Percentiles rank a stretch among this genome's conserved stretches.
Evolutionary conservation across 2,329 filamentous ascomycete species (phyloP).

Genomic region (Tolypocladium amazonense): DNA sequence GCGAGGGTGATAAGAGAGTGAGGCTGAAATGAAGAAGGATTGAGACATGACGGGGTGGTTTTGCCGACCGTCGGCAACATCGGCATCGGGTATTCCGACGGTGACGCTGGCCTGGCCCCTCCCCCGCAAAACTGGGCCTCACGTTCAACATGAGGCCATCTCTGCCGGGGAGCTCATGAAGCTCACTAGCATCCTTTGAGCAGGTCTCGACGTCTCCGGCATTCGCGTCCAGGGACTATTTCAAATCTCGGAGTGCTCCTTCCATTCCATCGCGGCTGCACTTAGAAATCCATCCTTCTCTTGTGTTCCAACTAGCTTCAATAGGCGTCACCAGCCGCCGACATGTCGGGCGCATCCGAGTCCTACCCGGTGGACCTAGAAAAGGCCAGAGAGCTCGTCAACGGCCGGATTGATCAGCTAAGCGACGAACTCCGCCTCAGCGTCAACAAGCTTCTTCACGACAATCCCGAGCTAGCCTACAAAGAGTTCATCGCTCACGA

Average conservation of each 20-base stretch:
- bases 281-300: neutral
- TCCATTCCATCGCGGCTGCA: neutral
- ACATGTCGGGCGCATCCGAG: neutral
- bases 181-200: too few relatives aligned
- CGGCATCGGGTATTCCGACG: neutral
- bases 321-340: neutral
- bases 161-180: too few relatives aligned
- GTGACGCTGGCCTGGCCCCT: neutral
- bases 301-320: neutral
- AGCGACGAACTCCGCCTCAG: conserved; percentile 5
- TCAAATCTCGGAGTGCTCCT: too few relatives aligned
- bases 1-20: neutral
- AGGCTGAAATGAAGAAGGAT: neutral
- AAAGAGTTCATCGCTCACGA: conserved; percentile 41
- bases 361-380: conserved; percentile 5
- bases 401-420: conserved; percentile 9
- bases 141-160: neutral
- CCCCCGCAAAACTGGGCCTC: neutral
- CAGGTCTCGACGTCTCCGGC: too few relatives aligned
- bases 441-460: conserved; percentile 19
- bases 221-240: too few relatives aligned
- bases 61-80: neutral
- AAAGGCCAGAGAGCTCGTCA: conserved; percentile 9
- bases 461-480: conserved; percentile 39
- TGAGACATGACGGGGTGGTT: neutral